Evolutionary conservation across 2,329 filamentous ascomycete species (phyloP).

Genomic region (Microcyclospora pomicola): DNA sequence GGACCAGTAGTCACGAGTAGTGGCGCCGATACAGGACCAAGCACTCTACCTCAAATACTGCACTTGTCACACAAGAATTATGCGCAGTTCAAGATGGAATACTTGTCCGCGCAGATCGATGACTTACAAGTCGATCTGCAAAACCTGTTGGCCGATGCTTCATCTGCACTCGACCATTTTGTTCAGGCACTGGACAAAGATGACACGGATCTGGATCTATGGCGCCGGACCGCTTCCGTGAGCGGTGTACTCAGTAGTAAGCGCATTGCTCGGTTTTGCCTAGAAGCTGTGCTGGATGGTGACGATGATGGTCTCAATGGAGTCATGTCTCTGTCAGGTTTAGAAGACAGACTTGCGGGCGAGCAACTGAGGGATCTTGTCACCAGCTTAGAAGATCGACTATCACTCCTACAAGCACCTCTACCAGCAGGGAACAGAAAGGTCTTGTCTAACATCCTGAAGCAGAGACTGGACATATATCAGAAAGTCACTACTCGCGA

Average conservation of each 20-base stretch:
- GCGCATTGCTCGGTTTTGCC: slow-evolving; percentile 45
- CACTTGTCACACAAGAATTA: slow-evolving; percentile 94
- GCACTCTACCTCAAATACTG: slow-evolving; percentile 73
- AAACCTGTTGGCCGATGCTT: slow-evolving; percentile 22
- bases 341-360: slow-evolving; percentile 41
- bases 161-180: slow-evolving; percentile 39
- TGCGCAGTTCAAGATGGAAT: slow-evolving; percentile 79
- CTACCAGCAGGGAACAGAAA: slow-evolving; percentile 36
- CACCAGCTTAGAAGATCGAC: slow-evolving; percentile 37
- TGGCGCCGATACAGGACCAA: slow-evolving; percentile 59
- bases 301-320: slow-evolving; percentile 44
- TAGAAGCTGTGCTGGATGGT: slow-evolving; percentile 49
- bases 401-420: slow-evolving; percentile 40
- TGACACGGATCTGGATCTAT: slow-evolving; percentile 50
- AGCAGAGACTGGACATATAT: slow-evolving; percentile 42
- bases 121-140: slow-evolving; percentile 13
- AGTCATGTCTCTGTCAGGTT: slow-evolving; percentile 41
- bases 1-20: slow-evolving; percentile 27
- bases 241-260: slow-evolving; percentile 43
- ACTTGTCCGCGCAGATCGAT: slow-evolving; percentile 15
- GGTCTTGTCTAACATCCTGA: slow-evolving; percentile 38
- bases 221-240: slow-evolving; percentile 47
- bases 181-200: slow-evolving; percentile 51
- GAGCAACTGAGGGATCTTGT: slow-evolving; percentile 39
- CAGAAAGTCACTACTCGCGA: slow-evolving; percentile 23